Evolutionary conservation across 2,329 filamentous ascomycete genomes (phyloP), one percentile per base, ranked within the genome.

Genomic region (Aureobasidium uvarum): DNA sequence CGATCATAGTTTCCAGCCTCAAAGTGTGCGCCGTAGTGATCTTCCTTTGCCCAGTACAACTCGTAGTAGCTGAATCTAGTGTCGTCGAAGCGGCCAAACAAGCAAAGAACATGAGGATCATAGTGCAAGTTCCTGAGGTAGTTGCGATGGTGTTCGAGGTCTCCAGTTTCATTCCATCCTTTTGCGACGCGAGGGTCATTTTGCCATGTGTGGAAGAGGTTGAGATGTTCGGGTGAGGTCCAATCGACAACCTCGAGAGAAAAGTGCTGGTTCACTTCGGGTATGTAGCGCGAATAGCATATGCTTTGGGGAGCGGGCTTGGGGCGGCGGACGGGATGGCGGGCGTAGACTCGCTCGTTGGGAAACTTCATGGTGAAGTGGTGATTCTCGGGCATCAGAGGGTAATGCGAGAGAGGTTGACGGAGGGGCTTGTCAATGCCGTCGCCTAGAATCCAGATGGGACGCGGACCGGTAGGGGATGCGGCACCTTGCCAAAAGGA

Each of bases 121-220:
- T 85, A 83, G 71, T 91, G 86, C 64, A 89, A 81, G 69, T 84
- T 84, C 36, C 84, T 81, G 60, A 92, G 81, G 75, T 94, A 93
- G 71, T 86, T 83, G 67, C 85, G 83, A 75, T 93, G 90, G 74
- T 92, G 83, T 36, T 91, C 89, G 55, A 91, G 77, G 1, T 89
- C 89, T 38, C 90, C 90, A 1, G 88, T 90, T 78, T 91, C 86
- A 72, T 91, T 90, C 90, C 90, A 93, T 4, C 89, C 89, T 72
- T 88, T 85, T 4, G 89, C 89, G 38, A 94, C 90, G 59, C 90
- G 88, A 62, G 90, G 90, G 73, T 93, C 90, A 72, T 94, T 94
- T 77, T 92, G 90, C 90, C 90, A 94, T 65, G 81, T 82, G 76
- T 92, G 87, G 80, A 94, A 93, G 5, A 91, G 80, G 18, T 80